Conservation (phyloP, 176 grass and related monocot species). For the Luzula sylvatica region DNA sequence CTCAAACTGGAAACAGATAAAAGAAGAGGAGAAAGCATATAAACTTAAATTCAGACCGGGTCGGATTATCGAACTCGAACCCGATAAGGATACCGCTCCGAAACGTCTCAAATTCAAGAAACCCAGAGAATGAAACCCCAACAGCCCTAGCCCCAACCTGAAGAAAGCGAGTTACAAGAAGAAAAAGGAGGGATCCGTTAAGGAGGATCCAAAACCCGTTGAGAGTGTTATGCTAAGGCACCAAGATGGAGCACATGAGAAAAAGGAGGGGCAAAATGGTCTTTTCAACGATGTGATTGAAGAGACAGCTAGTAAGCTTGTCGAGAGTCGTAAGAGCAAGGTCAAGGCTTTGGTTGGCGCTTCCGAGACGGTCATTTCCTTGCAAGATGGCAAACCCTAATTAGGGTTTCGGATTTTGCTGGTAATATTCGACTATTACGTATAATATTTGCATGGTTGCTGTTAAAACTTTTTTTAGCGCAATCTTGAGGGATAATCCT, state of each 20-base stretch:
- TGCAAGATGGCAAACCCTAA: constrained; percentile 65
- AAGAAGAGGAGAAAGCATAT: constrained; percentile 49
- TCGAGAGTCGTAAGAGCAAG: constrained; percentile 86
- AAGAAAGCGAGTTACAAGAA: constrained; percentile 37
- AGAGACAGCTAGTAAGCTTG: constrained; percentile 91
- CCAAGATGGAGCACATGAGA: constrained; percentile 56
- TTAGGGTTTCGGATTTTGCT: too few species aligned
- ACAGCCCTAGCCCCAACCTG: constrained; percentile 14
- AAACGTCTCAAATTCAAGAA: constrained; percentile 73
- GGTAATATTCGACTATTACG: too few species aligned
- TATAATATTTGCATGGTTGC: too few species aligned
- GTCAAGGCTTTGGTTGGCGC: constrained; percentile 92
- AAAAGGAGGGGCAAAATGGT: constrained; percentile 59
- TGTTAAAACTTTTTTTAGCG: too few species aligned
- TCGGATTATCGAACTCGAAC: constrained; percentile 58
- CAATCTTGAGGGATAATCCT: too few species aligned
- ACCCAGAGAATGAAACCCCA: constrained; percentile 21
- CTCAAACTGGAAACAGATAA: constrained; percentile 17
- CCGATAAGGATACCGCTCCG: constrained; percentile 40
- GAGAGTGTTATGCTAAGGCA: constrained; percentile 49
- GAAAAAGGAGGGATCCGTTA: constrained; percentile 19
- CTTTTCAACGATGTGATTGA: constrained; percentile 97
- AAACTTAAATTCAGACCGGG: constrained; percentile 79
- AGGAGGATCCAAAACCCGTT: constrained; percentile 18
- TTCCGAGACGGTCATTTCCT: constrained; percentile 92